phyloP scores from a whole-genome alignment of 108 stramenopile genomes.

The Nitzschia inconspicua region DNA sequence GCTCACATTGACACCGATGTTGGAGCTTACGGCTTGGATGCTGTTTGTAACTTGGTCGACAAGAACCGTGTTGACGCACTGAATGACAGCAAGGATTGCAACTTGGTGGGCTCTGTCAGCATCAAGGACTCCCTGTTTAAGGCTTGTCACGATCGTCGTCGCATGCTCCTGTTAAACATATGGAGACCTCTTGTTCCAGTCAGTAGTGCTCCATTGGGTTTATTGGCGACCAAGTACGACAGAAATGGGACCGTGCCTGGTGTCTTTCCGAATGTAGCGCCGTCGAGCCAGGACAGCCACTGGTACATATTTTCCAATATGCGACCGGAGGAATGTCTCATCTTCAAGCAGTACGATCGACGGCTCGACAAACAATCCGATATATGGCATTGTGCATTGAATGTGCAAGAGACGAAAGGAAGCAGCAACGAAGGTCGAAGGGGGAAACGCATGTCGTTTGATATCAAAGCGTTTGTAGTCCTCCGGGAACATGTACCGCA shows the following conservation, averaged over 20 bases:
- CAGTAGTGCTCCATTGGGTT: conserved; percentile 30
- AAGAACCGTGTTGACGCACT: conserved; percentile 32
- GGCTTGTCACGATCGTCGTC: no score
- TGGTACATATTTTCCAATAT: conserved; percentile 56
- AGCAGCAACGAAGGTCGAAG: neutral
- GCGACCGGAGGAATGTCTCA: conserved; percentile 34
- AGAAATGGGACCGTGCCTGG: neutral
- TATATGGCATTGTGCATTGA: conserved; percentile 52
- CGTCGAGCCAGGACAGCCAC: conserved; percentile 24
- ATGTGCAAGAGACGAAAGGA: neutral
- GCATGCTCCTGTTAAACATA: neutral
- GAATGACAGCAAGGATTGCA: neutral
- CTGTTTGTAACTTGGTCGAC: conserved; percentile 33
- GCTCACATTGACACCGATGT: conserved; percentile 64
- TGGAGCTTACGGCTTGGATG: conserved; percentile 48
- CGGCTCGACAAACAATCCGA: conserved; percentile 29
- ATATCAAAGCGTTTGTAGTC: conserved; percentile 46
- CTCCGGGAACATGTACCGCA: conserved; percentile 41
- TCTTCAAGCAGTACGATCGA: conserved; percentile 62
- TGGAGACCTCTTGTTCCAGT: conserved; percentile 16
- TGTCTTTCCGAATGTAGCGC: conserved; percentile 34
- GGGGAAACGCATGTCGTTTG: conserved; percentile 48
- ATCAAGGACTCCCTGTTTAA: neutral
- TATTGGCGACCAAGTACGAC: conserved; percentile 37
- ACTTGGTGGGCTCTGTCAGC: neutral